These are phyloP conservation scores for Massarina eburnea DNA, from an alignment of 2,329 filamentous ascomycete genomes.

Conservation along the genomic window DNA sequence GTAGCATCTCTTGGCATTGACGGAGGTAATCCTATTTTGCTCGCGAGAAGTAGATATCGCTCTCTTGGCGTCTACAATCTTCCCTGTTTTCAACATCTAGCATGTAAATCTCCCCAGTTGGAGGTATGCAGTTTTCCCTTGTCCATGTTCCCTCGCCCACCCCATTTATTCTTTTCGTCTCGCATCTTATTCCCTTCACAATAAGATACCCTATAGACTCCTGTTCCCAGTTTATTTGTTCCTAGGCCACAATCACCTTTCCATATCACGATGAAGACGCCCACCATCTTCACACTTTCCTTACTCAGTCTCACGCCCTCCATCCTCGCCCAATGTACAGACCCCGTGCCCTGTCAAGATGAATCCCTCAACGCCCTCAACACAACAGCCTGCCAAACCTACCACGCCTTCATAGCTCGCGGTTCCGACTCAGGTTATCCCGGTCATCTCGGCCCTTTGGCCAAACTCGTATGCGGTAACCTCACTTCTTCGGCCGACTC, in stretches of 20 bases:
- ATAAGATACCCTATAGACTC: not conserved
- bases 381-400: conserved; percentile 23
- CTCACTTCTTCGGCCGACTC: conserved; percentile 20
- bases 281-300: not conserved
- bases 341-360: conserved; percentile 21
- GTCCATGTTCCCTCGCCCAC: not conserved
- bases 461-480: conserved; percentile 19
- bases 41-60: not conserved
- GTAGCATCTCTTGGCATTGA: not conserved
- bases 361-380: conserved; percentile 25
- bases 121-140: not conserved
- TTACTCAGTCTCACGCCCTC: not conserved
- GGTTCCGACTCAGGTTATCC: conserved; percentile 34
- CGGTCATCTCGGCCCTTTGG: conserved; percentile 28
- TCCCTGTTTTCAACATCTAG: not conserved
- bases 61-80: not conserved
- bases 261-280: not conserved
- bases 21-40: not conserved
- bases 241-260: not conserved
- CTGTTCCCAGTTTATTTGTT: not conserved
- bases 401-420: conserved; percentile 29
- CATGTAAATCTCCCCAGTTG: not conserved
- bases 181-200: not conserved
- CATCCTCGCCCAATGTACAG: conserved; percentile 12
- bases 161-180: not conserved